phyloP scores from a whole-genome alignment of 1,139 yeast species.

The Kodamaea suecica region DNA sequence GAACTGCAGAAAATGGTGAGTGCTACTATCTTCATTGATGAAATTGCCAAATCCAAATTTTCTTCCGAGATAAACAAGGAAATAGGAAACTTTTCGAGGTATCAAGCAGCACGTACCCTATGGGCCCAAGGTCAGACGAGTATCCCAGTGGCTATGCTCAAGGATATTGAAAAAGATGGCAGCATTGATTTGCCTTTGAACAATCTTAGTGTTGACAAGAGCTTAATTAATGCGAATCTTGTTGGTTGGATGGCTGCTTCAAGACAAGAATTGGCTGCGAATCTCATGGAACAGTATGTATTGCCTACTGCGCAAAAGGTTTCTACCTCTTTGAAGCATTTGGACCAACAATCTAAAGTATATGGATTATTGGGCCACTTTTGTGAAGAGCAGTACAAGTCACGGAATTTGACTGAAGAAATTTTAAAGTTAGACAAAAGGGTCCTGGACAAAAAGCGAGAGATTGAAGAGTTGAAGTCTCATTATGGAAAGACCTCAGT shows the following conservation, averaged over 20 bases:
- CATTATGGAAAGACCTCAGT: conserved; percentile 40
- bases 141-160: conserved; percentile 53
- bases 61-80: conserved; percentile 8
- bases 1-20: conserved; percentile 50
- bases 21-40: conserved; percentile 46
- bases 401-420: conserved; percentile 42
- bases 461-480: conserved; percentile 46
- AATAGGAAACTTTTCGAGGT: conserved; percentile 33
- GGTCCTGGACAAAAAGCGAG: conserved; percentile 38
- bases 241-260: conserved; percentile 74
- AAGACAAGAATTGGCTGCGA: conserved; percentile 60
- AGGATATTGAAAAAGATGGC: conserved; percentile 17
- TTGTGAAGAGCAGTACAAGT: conserved; percentile 65
- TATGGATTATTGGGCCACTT: conserved; percentile 67
- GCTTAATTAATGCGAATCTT: conserved; percentile 47
- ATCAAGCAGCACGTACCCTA: conserved; percentile 52
- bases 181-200: conserved; percentile 20
- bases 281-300: conserved; percentile 57
- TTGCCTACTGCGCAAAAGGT: conserved; percentile 33
- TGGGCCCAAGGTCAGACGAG: conserved; percentile 58
- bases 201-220: conserved; percentile 22
- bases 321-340: conserved; percentile 13
- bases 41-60: conserved; percentile 25
- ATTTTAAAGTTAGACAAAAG: conserved; percentile 41
- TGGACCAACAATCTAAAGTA: conserved; percentile 36